phyloP scores from a whole-genome alignment of 164 flowering plant genomes.

The Kingdonia uniflora region DNA sequence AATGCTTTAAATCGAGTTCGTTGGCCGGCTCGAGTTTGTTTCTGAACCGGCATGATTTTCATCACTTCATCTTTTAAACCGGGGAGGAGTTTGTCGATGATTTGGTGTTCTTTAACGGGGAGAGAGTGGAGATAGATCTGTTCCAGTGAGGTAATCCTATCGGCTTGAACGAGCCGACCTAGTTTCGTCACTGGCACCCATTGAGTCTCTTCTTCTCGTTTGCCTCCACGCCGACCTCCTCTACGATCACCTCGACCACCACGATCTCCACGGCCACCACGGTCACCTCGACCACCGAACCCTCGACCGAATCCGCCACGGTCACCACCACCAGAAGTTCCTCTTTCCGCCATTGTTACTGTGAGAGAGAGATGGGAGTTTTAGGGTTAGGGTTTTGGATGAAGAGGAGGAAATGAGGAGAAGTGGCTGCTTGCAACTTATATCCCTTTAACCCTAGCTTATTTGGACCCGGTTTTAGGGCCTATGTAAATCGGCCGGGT shows the following conservation, averaged over 20 bases:
- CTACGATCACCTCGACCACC: slow-evolving; percentile 38
- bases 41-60: slow-evolving; percentile 91
- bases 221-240: slow-evolving; percentile 36
- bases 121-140: slow-evolving; percentile 73
- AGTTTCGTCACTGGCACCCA: slow-evolving; percentile 86
- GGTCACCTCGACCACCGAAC: slow-evolving; percentile 28
- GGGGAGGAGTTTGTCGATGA: slow-evolving; percentile 46
- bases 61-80: slow-evolving; percentile 71
- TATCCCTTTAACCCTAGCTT: too few species aligned
- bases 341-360: slow-evolving; percentile 50
- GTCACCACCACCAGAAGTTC: slow-evolving; percentile 23
- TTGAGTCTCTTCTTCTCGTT: slow-evolving; percentile 49
- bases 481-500: too few species aligned
- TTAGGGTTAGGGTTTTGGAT: neutral
- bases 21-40: slow-evolving; percentile 83
- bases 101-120: slow-evolving; percentile 67
- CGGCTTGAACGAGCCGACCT: slow-evolving; percentile 56
- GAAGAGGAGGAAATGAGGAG: neutral
- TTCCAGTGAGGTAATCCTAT: slow-evolving; percentile 41
- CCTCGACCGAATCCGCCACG: slow-evolving; percentile 44
- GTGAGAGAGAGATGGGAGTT: neutral
- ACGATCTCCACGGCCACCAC: slow-evolving; percentile 39
- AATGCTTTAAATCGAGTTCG: slow-evolving; percentile 81
- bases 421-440: neutral
- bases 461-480: too few species aligned